A percentile compares a stretch with the other conserved stretches of the same genome.
Evolutionary conservation across 2,329 filamentous ascomycete species (phyloP).

Genomic region (Aspergillus proliferans): DNA sequence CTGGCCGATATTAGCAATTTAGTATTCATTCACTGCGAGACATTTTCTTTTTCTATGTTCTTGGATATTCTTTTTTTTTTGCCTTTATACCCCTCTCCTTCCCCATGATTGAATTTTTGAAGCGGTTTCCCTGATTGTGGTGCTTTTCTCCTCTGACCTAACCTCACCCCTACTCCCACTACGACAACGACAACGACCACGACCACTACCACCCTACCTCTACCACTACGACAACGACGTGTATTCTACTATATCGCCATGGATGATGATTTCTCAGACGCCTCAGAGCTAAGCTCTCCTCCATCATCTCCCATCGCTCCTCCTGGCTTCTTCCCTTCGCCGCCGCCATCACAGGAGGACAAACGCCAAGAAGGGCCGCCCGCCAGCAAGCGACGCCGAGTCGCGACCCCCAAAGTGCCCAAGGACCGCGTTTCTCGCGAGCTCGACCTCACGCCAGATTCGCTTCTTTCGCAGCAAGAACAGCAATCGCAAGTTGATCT

Average conservation of each 20-base stretch:
- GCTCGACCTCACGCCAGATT: constrained; percentile 57
- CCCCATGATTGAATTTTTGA: constrained; percentile 1
- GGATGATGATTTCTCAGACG: constrained; percentile 27
- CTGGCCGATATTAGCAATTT: neutral
- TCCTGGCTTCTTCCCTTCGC: constrained; percentile 35
- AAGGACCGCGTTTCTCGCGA: constrained; percentile 73
- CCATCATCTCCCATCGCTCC: constrained; percentile 35
- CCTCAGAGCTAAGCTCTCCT: constrained; percentile 38
- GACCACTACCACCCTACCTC: neutral
- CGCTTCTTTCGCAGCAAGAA: constrained; percentile 32
- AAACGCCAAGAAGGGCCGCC: constrained; percentile 57
- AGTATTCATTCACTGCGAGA: neutral
- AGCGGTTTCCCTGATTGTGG: neutral
- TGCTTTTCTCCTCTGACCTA: neutral
- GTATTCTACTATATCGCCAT: constrained; percentile 10
- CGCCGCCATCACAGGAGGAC: constrained; percentile 39
- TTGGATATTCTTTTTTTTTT: neutral
- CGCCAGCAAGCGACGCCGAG: constrained; percentile 67
- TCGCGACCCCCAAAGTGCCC: constrained; percentile 41
- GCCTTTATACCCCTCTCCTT: neutral
- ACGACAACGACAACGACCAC: neutral
- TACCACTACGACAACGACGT: neutral
- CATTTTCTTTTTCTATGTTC: neutral
- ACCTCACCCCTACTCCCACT: neutral
- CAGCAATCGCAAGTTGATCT: constrained; percentile 61